phyloP scores from a whole-genome alignment of 306 rosid species.

The Ochetophila trinervis region DNA sequence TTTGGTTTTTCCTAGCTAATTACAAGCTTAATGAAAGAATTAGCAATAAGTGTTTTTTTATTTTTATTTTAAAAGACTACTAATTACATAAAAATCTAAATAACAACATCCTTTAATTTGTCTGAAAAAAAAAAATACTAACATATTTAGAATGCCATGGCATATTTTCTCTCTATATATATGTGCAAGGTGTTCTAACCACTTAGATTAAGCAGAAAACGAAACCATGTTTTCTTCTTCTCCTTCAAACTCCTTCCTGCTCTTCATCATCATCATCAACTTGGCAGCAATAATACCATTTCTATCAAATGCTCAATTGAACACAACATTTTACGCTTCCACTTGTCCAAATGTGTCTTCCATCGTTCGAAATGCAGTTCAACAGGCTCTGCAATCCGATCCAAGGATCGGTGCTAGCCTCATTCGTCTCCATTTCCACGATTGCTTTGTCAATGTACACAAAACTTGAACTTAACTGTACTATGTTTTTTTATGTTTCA shows the following conservation, averaged over 20 bases:
- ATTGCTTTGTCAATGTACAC: constrained; percentile 62
- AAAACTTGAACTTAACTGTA: background rate
- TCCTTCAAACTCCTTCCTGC: background rate
- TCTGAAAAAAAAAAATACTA: too few relatives aligned
- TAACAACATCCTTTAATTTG: too few relatives aligned
- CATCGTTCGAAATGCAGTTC: constrained; percentile 43
- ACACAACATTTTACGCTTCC: constrained; percentile 46
- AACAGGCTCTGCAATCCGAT: constrained; percentile 54
- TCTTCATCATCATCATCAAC: background rate
- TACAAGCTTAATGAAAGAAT: too few relatives aligned
- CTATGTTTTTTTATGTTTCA: background rate
- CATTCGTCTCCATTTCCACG: constrained; percentile 61
- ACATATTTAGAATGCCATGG: too few relatives aligned
- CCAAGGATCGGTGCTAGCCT: constrained; percentile 60
- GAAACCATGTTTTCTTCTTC: constrained; percentile 35
- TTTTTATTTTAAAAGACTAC: too few relatives aligned
- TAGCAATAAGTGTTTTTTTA: too few relatives aligned
- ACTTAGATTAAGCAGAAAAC: background rate
- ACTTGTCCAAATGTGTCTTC: constrained; percentile 60
- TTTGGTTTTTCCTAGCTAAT: too few relatives aligned
- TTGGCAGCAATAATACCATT: constrained; percentile 12
- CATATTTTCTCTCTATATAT: too few relatives aligned
- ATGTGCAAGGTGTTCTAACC: too few relatives aligned
- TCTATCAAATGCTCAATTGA: constrained; percentile 49
- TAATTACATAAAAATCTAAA: too few relatives aligned